Evolutionary conservation across 2,329 filamentous ascomycete species (phyloP).

Genomic region (Penicillium sp.): DNA sequence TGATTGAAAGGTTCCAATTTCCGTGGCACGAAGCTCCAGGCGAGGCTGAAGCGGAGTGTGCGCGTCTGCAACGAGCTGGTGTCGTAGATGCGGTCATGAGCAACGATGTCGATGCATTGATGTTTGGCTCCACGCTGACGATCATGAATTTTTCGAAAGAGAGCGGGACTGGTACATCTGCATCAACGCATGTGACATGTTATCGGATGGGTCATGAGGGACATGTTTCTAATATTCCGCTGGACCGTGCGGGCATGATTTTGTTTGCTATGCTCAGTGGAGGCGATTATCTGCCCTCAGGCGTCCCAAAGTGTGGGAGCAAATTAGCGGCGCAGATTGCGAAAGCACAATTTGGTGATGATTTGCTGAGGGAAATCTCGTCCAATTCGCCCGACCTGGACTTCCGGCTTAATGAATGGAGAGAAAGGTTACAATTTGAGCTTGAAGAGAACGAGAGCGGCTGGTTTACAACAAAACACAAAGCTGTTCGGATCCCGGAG

Average conservation of each 20-base stretch:
- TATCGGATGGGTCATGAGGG: slow-evolving; percentile 56
- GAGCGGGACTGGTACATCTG: slow-evolving; percentile 55
- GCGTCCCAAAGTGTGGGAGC: slow-evolving; percentile 81
- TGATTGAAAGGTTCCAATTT: slow-evolving; percentile 83
- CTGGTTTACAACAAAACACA: slow-evolving; percentile 74
- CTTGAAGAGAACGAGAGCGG: slow-evolving; percentile 79
- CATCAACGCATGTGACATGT: slow-evolving; percentile 80
- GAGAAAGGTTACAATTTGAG: slow-evolving; percentile 68
- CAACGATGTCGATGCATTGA: slow-evolving; percentile 94
- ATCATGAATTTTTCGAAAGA: slow-evolving; percentile 82
- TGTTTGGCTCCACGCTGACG: slow-evolving; percentile 85
- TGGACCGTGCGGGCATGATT: slow-evolving; percentile 88
- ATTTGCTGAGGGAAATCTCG: slow-evolving; percentile 65
- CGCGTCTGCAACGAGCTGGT: slow-evolving; percentile 74
- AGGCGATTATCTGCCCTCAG: slow-evolving; percentile 87
- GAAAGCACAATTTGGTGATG: slow-evolving; percentile 77
- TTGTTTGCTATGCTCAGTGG: slow-evolving; percentile 92
- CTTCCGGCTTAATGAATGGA: slow-evolving; percentile 62
- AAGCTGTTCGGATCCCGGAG: slow-evolving; percentile 70
- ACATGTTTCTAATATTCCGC: slow-evolving; percentile 32
- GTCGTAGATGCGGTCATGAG: slow-evolving; percentile 91
- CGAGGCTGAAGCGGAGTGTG: slow-evolving; percentile 95
- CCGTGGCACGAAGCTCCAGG: slow-evolving; percentile 82
- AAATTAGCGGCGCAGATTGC: slow-evolving; percentile 89
- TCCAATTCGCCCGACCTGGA: slow-evolving; percentile 29